Evolutionary conservation across 805 yeast genomes (phyloP).

Genomic region (Kazachstania bromeliacearum): DNA sequence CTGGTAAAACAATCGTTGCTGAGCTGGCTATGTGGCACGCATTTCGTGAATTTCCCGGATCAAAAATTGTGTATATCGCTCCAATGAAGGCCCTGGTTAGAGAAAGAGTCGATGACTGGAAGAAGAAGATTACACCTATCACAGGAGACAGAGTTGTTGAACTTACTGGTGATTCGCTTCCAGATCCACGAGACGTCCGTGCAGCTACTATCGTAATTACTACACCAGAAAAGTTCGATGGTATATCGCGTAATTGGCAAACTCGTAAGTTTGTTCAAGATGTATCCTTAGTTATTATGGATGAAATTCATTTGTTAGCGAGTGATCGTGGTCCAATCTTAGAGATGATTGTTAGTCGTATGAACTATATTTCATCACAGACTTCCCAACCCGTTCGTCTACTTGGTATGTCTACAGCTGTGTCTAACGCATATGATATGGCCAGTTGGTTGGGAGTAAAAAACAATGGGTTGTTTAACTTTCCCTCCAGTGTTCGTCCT

Average conservation of each 20-base stretch:
- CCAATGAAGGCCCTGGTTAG: constrained; percentile 93
- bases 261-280: constrained; percentile 79
- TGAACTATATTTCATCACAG: constrained; percentile 48
- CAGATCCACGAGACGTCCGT: constrained; percentile 69
- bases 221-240: constrained; percentile 96
- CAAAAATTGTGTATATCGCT: constrained; percentile 86
- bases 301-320: constrained; percentile 91
- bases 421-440: constrained; percentile 86
- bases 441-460: constrained; percentile 91
- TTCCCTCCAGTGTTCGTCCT: constrained; percentile 88
- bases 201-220: constrained; percentile 85
- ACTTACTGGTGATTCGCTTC: constrained; percentile 90
- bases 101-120: constrained; percentile 88
- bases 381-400: constrained; percentile 82
- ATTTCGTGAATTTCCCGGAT: constrained; percentile 66
- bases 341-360: constrained; percentile 89
- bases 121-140: constrained; percentile 73
- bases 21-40: constrained; percentile 98
- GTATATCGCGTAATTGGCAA: constrained; percentile 83
- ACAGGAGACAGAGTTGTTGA: constrained; percentile 85
- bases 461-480: constrained; percentile 84
- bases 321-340: constrained; percentile 98
- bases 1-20: constrained; percentile 96
- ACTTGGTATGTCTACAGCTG: constrained; percentile 86
- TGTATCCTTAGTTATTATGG: constrained; percentile 80